These are phyloP conservation scores for Boletus reticulatus DNA, from an alignment of 768 basidiomycete species.

Conservation along the genomic window DNA sequence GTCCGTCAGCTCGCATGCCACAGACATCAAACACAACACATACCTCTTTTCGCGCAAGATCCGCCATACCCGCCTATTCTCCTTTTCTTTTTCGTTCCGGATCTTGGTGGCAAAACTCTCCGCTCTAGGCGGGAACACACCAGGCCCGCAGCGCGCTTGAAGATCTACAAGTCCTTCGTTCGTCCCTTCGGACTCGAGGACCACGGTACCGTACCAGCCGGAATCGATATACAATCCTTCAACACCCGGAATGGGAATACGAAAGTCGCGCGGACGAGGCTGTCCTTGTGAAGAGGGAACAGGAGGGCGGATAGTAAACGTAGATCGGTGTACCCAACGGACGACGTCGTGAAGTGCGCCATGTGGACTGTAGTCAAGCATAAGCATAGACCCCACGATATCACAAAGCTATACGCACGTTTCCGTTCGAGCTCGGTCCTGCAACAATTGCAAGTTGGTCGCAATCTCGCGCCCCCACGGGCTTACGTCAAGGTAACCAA, in stretches of 20 bases:
- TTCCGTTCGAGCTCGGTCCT: slow-evolving; percentile 74
- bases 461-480: slow-evolving; percentile 82
- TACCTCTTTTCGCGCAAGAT: slow-evolving; percentile 81
- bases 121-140: slow-evolving; percentile 62
- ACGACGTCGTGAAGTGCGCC: slow-evolving; percentile 78
- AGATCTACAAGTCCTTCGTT: slow-evolving; percentile 81
- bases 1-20: slow-evolving; percentile 1
- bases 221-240: slow-evolving; percentile 62
- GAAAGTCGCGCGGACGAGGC: slow-evolving; percentile 27
- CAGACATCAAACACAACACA: slow-evolving; percentile 13
- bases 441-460: slow-evolving; percentile 68
- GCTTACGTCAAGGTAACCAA: slow-evolving; percentile 69
- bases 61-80: slow-evolving; percentile 58
- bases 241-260: slow-evolving; percentile 52
- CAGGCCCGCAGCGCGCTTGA: slow-evolving; percentile 66
- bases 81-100: slow-evolving; percentile 39
- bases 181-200: slow-evolving; percentile 85
- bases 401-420: slow-evolving; percentile 53
- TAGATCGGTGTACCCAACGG: slow-evolving; percentile 81
- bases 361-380: slow-evolving; percentile 54
- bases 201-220: slow-evolving; percentile 80
- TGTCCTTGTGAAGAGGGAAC: slow-evolving; percentile 31
- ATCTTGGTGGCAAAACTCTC: slow-evolving; percentile 34
- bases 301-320: slow-evolving; percentile 63
- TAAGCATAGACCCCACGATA: slow-evolving; percentile 1